Percentiles rank a stretch among this genome's conserved stretches.
These are phyloP conservation scores for Penicillium ochrochloron DNA, from an alignment of 495 filamentous ascomycete species.

Conservation along the genomic window DNA sequence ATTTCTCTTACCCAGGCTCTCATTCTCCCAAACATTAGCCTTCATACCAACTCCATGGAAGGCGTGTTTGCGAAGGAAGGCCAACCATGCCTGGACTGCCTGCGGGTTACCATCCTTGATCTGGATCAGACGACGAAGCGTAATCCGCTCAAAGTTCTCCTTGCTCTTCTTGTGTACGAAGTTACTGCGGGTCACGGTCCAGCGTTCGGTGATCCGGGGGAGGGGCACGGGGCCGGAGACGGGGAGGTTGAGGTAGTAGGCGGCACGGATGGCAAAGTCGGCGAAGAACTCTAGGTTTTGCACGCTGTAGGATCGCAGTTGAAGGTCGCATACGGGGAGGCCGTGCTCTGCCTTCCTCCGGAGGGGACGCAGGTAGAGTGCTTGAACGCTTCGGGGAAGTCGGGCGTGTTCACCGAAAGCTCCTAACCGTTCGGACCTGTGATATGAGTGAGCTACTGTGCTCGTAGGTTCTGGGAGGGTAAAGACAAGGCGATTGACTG, in stretches of 20 bases:
- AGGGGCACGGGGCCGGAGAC: slow-evolving; percentile 89
- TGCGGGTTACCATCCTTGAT: slow-evolving; percentile 92
- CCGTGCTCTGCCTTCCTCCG: slow-evolving; percentile 73
- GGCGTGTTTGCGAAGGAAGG: slow-evolving; percentile 84
- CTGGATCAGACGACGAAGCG: slow-evolving; percentile 83
- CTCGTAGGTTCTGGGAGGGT: neutral
- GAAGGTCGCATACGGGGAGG: slow-evolving; percentile 84
- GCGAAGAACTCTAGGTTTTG: slow-evolving; percentile 93
- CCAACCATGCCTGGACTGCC: slow-evolving; percentile 86
- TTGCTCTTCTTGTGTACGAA: slow-evolving; percentile 97
- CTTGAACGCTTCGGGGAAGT: slow-evolving; percentile 74
- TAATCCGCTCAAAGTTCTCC: slow-evolving; percentile 96
- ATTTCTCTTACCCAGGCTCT: slow-evolving; percentile 59
- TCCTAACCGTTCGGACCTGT: slow-evolving; percentile 44
- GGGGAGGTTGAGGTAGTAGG: slow-evolving; percentile 89
- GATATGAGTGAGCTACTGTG: slow-evolving; percentile 17
- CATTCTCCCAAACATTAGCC: slow-evolving; percentile 92
- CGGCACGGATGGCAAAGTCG: slow-evolving; percentile 84
- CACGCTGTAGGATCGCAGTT: slow-evolving; percentile 88
- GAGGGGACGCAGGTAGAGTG: slow-evolving; percentile 83
- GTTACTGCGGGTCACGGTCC: slow-evolving; percentile 88
- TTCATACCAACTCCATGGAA: slow-evolving; percentile 98
- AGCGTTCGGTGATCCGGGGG: slow-evolving; percentile 81
- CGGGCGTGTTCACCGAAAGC: slow-evolving; percentile 50
- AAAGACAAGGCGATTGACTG: slow-evolving; percentile 13